Evolutionary conservation across 768 basidiomycete genomes (phyloP), one percentile per base, ranked within the genome.

Genomic region (Tulasnella sp.): DNA sequence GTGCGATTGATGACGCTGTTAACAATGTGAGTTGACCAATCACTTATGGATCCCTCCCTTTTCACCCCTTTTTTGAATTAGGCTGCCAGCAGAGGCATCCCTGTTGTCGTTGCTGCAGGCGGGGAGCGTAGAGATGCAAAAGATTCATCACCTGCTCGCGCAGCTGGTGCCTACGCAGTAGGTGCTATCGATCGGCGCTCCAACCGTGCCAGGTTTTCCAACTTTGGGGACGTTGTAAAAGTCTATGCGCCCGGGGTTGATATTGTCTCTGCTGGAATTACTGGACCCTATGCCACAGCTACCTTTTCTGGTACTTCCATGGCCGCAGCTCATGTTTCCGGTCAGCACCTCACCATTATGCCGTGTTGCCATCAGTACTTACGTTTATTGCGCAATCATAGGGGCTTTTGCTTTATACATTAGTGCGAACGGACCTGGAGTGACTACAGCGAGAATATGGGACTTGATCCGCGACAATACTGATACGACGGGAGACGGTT

Each of bases 1-100:
- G 53, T 1, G 53, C 65, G 6, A 29, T 69, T 3, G 65, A 70
- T 52, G 57, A 58, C 39, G 67, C 69, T 3, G 66, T 67, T 5
- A 47, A 55, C n/a, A 37, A 58, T 25, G 60, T 58, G 48, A 24
- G 54, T 45, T n/a, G n/a, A n/a, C n/a, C n/a, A n/a, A 7, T 31
- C 31, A 31, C 6, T 45, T 5, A n/a, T 24, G 20, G 27, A n/a
- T n/a, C 8, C 6, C 28, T n/a, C 16, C 31, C 28, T 12, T 25
- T 45, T 22, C 24, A 10, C 27, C n/a, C 6, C 16, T 27, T 25
- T 24, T 16, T 16, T 37, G 24, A 12, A 4, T 7, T 16, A 48
- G 45, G 50, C 51, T 7, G 49, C 54, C 45, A 22, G 35, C 19
- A 47, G 27, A 27, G 57, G 57, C 19, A 16, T 58, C 15, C 57